A percentile compares a stretch with the other conserved stretches of the same genome.
Conservation (phyloP, 2,329 filamentous ascomycete genomes). For the Pochonia chlamydosporia region DNA sequence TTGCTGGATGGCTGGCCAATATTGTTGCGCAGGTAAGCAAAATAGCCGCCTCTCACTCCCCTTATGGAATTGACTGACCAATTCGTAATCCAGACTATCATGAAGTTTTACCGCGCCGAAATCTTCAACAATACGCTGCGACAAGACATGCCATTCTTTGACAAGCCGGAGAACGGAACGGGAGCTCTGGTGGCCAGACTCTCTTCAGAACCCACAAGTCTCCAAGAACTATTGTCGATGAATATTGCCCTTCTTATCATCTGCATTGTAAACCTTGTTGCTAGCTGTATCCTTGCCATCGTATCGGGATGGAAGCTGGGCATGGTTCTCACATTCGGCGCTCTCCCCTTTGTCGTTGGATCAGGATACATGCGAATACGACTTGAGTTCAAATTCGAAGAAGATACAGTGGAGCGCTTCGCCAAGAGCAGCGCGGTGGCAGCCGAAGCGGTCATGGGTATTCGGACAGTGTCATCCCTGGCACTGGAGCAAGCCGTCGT, state of each 20-base stretch:
- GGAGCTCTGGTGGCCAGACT: conserved; percentile 33
- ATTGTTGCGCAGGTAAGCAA: conserved; percentile 26
- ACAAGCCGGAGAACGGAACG: conserved; percentile 29
- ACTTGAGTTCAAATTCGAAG: conserved; percentile 41
- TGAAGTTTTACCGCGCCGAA: conserved; percentile 29
- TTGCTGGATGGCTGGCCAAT: conserved; percentile 30
- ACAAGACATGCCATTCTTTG: conserved; percentile 47
- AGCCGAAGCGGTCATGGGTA: conserved; percentile 42
- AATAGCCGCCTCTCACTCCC: not conserved
- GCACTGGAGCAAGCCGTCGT: conserved; percentile 39
- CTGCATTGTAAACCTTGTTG: conserved; percentile 37
- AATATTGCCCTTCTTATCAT: conserved; percentile 43
- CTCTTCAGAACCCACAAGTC: conserved; percentile 35
- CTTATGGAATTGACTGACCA: not conserved
- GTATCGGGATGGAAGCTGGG: conserved; percentile 45
- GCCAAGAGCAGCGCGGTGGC: conserved; percentile 42
- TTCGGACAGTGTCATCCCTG: conserved; percentile 43
- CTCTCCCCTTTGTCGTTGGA: conserved; percentile 37
- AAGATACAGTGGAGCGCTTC: conserved; percentile 36
- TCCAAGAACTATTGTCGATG: conserved; percentile 44
- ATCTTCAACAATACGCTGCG: conserved; percentile 46
- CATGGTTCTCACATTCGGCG: conserved; percentile 39
- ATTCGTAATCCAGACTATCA: conserved; percentile 18
- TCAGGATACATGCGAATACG: conserved; percentile 43
- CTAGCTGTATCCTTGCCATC: conserved; percentile 39